A percentile compares a stretch with the other conserved stretches of the same genome.
phyloP scores from a whole-genome alignment of 495 filamentous ascomycete species.

The Cryomyces minteri region DNA sequence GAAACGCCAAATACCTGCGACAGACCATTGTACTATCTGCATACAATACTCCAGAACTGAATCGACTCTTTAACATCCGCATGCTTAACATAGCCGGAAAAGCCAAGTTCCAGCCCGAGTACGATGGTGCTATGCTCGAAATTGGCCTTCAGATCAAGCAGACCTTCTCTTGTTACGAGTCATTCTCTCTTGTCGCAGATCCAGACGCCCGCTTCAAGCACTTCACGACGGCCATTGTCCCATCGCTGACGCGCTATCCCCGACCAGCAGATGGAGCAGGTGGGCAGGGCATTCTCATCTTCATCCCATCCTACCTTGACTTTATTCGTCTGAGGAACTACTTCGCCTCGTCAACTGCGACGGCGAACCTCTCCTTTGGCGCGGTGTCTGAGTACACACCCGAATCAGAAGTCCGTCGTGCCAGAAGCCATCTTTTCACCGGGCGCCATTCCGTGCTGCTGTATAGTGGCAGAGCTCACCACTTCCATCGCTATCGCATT shows the following conservation, averaged over 20 bases:
- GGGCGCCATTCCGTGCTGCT: constrained; percentile 69
- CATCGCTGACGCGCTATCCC: constrained; percentile 41
- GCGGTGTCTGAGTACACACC: constrained; percentile 76
- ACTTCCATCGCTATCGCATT: constrained; percentile 72
- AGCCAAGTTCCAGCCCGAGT: constrained; percentile 45
- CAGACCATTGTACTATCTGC: constrained; percentile 67
- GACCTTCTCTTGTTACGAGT: constrained; percentile 80
- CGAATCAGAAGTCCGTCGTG: constrained; percentile 54
- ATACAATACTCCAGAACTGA: constrained; percentile 79
- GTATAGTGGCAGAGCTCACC: constrained; percentile 86
- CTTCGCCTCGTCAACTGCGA: constrained; percentile 54
- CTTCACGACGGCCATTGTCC: constrained; percentile 65
- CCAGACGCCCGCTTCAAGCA: constrained; percentile 85
- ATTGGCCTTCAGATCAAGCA: constrained; percentile 52
- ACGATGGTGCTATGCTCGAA: constrained; percentile 47
- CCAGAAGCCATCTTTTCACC: constrained; percentile 69
- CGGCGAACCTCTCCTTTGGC: constrained; percentile 57
- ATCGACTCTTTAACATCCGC: constrained; percentile 53
- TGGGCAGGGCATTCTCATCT: constrained; percentile 51
- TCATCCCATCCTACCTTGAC: constrained; percentile 83
- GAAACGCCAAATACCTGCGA: constrained; percentile 56
- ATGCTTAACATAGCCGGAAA: constrained; percentile 70
- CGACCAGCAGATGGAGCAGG: constrained; percentile 22
- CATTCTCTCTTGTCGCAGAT: constrained; percentile 44
- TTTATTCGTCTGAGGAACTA: constrained; percentile 86